phyloP scores from a whole-genome alignment of 192 early-diverging fungal genomes.

The Chytriomyces sp. region DNA sequence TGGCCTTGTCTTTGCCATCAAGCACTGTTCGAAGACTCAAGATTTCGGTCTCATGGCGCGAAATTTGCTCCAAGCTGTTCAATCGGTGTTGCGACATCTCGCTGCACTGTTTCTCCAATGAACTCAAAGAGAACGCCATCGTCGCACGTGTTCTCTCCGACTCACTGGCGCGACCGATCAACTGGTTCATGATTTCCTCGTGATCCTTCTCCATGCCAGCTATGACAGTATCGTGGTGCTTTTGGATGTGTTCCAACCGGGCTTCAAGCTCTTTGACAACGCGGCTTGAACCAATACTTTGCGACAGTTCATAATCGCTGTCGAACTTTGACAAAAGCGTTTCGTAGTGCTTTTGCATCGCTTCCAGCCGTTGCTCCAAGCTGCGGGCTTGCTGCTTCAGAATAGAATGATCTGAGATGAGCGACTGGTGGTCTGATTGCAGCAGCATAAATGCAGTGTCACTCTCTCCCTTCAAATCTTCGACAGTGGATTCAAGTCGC shows the following conservation, averaged over 20 bases:
- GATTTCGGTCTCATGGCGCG: not conserved
- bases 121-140: not conserved
- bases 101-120: not conserved
- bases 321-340: not conserved
- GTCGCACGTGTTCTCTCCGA: not conserved
- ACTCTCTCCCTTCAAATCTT: not conserved
- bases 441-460: not conserved
- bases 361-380: not conserved
- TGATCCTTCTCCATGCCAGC: not conserved
- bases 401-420: not conserved
- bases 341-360: slow-evolving; percentile 10
- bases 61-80: not conserved
- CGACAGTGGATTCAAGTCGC: not conserved
- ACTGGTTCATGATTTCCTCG: not conserved
- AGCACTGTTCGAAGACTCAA: not conserved
- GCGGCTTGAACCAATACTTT: not conserved
- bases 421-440: not conserved
- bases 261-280: slow-evolving; percentile 3
- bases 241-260: not conserved
- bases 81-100: not conserved
- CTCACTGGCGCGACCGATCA: not conserved
- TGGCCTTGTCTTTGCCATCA: not conserved
- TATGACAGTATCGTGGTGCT: not conserved
- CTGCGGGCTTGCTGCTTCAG: not conserved
- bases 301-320: too few species aligned